Conservation (phyloP, 1,284 basidiomycete species). For the Cutaneotrichosporon mucoides region DNA sequence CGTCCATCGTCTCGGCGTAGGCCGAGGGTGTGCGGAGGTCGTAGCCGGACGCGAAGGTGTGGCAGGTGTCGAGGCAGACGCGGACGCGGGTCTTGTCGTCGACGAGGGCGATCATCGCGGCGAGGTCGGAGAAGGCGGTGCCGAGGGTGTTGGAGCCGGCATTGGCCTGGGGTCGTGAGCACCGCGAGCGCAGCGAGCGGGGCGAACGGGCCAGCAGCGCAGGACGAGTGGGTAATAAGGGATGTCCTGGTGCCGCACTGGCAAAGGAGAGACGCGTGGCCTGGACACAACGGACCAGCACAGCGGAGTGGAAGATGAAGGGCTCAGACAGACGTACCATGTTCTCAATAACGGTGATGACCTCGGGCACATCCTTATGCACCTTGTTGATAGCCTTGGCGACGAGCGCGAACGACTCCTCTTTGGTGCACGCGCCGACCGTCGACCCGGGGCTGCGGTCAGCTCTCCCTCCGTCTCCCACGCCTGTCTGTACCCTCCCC, state of each 20-base stretch:
- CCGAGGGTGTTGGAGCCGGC: slow-evolving; percentile 71
- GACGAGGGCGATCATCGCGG: slow-evolving; percentile 65
- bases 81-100: slow-evolving; percentile 70
- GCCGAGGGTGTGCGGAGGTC: slow-evolving; percentile 62
- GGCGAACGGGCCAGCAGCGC: too few species aligned
- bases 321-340: too few species aligned
- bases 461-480: background rate
- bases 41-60: slow-evolving; percentile 78
- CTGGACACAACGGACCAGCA: too few species aligned
- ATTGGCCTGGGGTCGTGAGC: slow-evolving; percentile 66
- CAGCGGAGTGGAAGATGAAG: too few species aligned
- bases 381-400: slow-evolving; percentile 72
- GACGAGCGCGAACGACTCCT: slow-evolving; percentile 62
- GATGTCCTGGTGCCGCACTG: too few species aligned
- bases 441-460: slow-evolving; percentile 68
- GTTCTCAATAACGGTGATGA: slow-evolving; percentile 74
- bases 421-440: slow-evolving; percentile 61
- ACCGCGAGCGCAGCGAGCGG: too few species aligned
- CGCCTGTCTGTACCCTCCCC: too few species aligned
- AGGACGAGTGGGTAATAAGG: too few species aligned
- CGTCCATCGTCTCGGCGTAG: slow-evolving; percentile 50
- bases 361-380: slow-evolving; percentile 61
- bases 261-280: too few species aligned
- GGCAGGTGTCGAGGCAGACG: slow-evolving; percentile 83
- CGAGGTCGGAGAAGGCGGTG: slow-evolving; percentile 64